Base-by-base conservation (phyloP, 805 yeast genomes). In the Crinitomyces ghanaensis region DNA sequence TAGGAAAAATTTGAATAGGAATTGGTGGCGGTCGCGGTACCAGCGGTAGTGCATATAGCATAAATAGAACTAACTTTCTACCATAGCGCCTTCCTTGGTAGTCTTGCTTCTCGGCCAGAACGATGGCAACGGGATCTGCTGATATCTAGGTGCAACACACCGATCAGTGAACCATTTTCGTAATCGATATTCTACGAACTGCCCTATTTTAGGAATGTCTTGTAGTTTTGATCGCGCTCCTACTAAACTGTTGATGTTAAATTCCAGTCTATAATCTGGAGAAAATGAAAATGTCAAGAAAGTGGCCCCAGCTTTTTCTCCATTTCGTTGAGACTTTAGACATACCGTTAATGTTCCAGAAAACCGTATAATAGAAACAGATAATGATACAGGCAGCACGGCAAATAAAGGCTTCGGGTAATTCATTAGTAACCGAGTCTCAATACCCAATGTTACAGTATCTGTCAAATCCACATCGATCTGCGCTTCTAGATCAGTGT, bases 171-270 rank as follows among this genome's bases (percentile, higher is more conserved):
- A 86, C 93, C 95, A 85, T 35, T 75, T 75, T 41, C 91, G 68
- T 25, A 91, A 66, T 39, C 77, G 77, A 37, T 72, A 73, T 51
- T 91, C 97, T 26, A 91, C 75, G 26, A 91, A 60, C 37, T 82
- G 76, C 6, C 93, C 74, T 24, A 91, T 74, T 49, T 91, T 85
- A 5, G 99, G 98, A 11, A 91, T 81, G 48, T 91, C 84, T 55
- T 86, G 94, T 18, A 91, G 63, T 51, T 88, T 80, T 0, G 97
- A 83, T 30, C 94, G 67, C 1, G 96, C 81, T 1, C 99, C 99
- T 33, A 91, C 83, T 25, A 88, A 60, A 1, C 95, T 83, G 47
- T 76, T 76, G n/a, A 84, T 75, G 27, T 79, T 76, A 56, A 91
- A 86, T 48, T 88, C 96, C 43, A 91, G 63, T 36, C 88, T 63